Evolutionary conservation across 805 yeast genomes (phyloP).

Genomic region (Scheffersomyces coipomensis): DNA sequence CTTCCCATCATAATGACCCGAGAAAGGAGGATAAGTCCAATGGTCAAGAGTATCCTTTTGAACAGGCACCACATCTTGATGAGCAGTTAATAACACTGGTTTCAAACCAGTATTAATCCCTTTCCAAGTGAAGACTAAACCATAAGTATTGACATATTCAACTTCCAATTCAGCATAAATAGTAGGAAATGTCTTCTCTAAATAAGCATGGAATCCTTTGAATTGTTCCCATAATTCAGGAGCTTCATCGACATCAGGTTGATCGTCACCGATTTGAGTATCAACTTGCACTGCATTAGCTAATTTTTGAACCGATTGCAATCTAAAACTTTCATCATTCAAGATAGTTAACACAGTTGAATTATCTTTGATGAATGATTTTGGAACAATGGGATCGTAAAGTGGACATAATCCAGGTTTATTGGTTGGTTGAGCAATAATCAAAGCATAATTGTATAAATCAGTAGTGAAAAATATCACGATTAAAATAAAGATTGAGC

Average conservation of each 20-base stretch:
- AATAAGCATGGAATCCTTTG: constrained; percentile 46
- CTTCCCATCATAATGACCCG: constrained; percentile 57
- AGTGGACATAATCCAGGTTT: constrained; percentile 18
- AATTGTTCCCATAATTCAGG: constrained; percentile 48
- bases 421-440: constrained; percentile 12
- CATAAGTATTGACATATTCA: constrained; percentile 59
- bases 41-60: constrained; percentile 50
- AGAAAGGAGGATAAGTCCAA: constrained; percentile 68
- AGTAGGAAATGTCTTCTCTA: constrained; percentile 52
- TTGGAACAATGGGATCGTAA: constrained; percentile 16
- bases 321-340: constrained; percentile 19
- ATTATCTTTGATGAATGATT: constrained; percentile 25
- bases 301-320: constrained; percentile 40
- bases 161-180: constrained; percentile 45
- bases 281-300: constrained; percentile 61
- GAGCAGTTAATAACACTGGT: constrained; percentile 69
- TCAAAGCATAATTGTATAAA: constrained; percentile 11
- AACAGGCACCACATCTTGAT: constrained; percentile 79
- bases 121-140: constrained; percentile 59
- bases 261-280: constrained; percentile 59
- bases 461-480: constrained; percentile 15
- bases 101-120: constrained; percentile 53
- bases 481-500: constrained; percentile 4
- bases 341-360: constrained; percentile 25
- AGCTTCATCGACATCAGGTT: constrained; percentile 47